Conservation (phyloP, 2,329 filamentous ascomycete species). For the Ceratocystis variospora region DNA sequence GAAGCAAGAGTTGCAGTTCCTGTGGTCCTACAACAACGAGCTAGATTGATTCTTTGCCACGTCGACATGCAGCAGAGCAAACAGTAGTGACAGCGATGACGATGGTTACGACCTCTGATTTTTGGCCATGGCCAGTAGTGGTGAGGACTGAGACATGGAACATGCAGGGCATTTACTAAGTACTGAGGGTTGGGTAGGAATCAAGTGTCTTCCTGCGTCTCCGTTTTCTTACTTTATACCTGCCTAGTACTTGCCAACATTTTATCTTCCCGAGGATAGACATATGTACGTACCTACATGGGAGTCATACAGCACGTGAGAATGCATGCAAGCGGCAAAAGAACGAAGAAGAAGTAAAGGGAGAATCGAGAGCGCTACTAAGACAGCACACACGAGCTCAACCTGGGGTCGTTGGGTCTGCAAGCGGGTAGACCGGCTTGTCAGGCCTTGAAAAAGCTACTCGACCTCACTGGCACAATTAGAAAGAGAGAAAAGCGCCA, state of each 20-base stretch:
- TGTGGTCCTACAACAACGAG: neutral
- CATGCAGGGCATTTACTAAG: neutral
- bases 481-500: neutral
- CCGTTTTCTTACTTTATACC: neutral
- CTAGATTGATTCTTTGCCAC: constrained; percentile 6
- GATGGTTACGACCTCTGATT: neutral
- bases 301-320: neutral
- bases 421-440: neutral
- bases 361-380: neutral
- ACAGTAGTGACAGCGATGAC: neutral
- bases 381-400: constrained; percentile 4
- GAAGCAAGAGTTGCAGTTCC: neutral
- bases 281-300: constrained; percentile 5
- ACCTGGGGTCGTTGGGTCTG: neutral
- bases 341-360: neutral
- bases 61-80: neutral
- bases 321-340: constrained; percentile 5
- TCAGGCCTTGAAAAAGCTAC: neutral
- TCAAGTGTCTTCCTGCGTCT: neutral
- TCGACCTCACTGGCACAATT: neutral
- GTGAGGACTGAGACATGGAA: neutral
- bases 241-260: neutral
- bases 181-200: neutral
- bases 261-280: neutral
- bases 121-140: neutral